These are phyloP conservation scores for Russula dissimulans DNA, from an alignment of 768 basidiomycete species.

Conservation along the genomic window DNA sequence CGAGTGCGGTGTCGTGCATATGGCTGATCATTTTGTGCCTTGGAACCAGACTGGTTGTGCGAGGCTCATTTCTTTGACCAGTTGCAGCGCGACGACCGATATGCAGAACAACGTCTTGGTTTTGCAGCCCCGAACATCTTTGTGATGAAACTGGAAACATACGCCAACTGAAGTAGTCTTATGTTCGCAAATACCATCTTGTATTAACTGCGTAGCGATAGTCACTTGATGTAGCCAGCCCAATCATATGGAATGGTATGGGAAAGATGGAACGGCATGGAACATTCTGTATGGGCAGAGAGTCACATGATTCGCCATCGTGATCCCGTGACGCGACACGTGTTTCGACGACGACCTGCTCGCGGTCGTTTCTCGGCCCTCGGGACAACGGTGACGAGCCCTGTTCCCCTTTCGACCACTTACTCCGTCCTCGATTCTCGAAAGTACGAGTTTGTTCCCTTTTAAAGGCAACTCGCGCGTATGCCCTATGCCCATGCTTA, in stretches of 20 bases:
- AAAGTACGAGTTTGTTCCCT: neutral
- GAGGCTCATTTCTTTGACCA: conserved; percentile 66
- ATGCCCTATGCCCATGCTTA: conserved; percentile 1
- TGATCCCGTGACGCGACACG: conserved; percentile 14
- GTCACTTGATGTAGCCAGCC: neutral
- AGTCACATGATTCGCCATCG: neutral
- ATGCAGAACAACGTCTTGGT: conserved; percentile 52
- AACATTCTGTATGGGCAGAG: neutral
- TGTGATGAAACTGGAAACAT: conserved; percentile 54
- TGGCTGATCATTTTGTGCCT: neutral
- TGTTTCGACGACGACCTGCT: conserved; percentile 10
- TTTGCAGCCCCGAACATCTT: conserved; percentile 75
- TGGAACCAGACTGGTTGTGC: conserved; percentile 61
- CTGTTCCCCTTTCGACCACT: too few relatives aligned
- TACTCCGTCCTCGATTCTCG: too few relatives aligned
- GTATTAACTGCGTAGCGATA: neutral
- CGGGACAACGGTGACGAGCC: too few relatives aligned
- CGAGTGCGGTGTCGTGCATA: neutral
- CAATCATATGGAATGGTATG: too few relatives aligned
- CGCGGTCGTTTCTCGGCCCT: neutral
- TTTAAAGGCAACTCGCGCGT: conserved; percentile 2
- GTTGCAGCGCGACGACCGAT: conserved; percentile 49
- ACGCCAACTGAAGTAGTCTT: conserved; percentile 2
- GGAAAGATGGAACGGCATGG: neutral
- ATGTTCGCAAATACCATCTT: neutral